A percentile compares a stretch with the other conserved stretches of the same genome.
Conservation (phyloP, 805 yeast genomes). For the Ogataea allantospora region DNA sequence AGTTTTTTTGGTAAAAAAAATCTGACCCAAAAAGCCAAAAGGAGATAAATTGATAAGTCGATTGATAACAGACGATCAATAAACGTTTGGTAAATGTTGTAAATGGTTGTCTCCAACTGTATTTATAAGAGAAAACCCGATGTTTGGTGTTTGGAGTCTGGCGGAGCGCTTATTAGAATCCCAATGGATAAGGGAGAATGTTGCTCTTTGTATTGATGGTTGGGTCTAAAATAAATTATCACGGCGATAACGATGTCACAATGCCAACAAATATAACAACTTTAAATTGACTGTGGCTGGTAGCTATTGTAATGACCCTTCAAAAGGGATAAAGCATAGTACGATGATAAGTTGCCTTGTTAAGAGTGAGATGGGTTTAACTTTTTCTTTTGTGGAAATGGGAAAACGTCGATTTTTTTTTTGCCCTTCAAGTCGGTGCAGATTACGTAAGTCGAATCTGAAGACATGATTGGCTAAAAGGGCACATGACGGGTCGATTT, state of each 20-base stretch:
- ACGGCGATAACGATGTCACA: slow-evolving; percentile 2
- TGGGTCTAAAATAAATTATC: slow-evolving; percentile 1
- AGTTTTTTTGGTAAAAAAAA: slow-evolving; percentile 3
- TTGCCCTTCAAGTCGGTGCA: slow-evolving; percentile 14
- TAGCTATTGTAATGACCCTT: slow-evolving; percentile 4
- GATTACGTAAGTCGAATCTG: slow-evolving; percentile 1
- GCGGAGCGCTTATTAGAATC: background rate
- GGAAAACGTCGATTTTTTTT: slow-evolving; percentile 20
- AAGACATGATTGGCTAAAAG: slow-evolving; percentile 9
- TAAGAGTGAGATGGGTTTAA: slow-evolving; percentile 12
- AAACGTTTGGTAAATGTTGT: slow-evolving; percentile 1
- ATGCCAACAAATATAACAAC: slow-evolving; percentile 3
- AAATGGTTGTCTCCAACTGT: background rate
- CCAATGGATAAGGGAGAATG: slow-evolving; percentile 9
- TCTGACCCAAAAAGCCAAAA: slow-evolving; percentile 12
- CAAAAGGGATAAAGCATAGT: slow-evolving; percentile 13
- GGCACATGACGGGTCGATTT: slow-evolving; percentile 6
- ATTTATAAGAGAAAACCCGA: background rate
- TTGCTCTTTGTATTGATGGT: slow-evolving; percentile 10
- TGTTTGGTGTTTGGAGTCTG: background rate
- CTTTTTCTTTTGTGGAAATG: slow-evolving; percentile 22
- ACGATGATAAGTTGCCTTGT: slow-evolving; percentile 10
- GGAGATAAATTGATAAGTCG: slow-evolving; percentile 12
- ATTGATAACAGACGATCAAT: slow-evolving; percentile 1
- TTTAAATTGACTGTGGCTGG: slow-evolving; percentile 8